Evolutionary conservation across 768 basidiomycete genomes (phyloP), one percentile per base, ranked within the genome.

Genomic region (Calocera viscosa): DNA sequence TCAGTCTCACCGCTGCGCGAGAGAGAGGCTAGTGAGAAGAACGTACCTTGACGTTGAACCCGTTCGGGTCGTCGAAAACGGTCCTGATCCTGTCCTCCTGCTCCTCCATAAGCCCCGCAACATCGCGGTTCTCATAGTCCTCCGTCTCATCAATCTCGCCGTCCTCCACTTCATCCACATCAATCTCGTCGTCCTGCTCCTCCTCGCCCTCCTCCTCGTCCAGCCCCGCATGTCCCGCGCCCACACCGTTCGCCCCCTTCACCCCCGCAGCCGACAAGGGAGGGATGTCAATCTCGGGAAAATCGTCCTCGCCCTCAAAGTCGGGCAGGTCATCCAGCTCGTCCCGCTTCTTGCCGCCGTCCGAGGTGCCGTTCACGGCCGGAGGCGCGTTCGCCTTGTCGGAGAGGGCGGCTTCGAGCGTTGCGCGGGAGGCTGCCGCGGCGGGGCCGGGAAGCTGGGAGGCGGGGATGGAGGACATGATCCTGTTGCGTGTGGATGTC

Each of bases 21-120:
- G 34, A 34, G n/a, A 41, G 19, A n/a, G n/a, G n/a, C n/a, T n/a
- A n/a, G 10, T 71, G 65, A 64, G 67, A 69, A 7, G 70, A 65
- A 1, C 71, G 68, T 68, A 94, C 95, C 82, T 97, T 98, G 80
- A 97, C 93, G 74, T 95, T 97, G 80, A 97, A 98, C 73, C 90
- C 90, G 72, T 82, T 86, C 24, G 91, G 87, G 78, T 94, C 90
- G 72, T 84, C 93, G 78, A 99, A 97, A 63, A 99, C 90, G 26
- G 96, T 98, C 71, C 88, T 84, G 73, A 94, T 89, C 66, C 81
- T 83, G 66, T 91, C 89, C 28, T 39, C 89, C 88, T 43, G 53
- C 47, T 47, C 65, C 32, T 64, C 49, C 33, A 30, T 49, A 8
- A 74, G 90, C 89, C 32, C 84, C 82, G 71, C 89, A 81, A 88